Percentiles rank a stretch among this genome's conserved stretches.
phyloP scores from a whole-genome alignment of 2,329 filamentous ascomycete species.

The Pezicula carpinea region DNA sequence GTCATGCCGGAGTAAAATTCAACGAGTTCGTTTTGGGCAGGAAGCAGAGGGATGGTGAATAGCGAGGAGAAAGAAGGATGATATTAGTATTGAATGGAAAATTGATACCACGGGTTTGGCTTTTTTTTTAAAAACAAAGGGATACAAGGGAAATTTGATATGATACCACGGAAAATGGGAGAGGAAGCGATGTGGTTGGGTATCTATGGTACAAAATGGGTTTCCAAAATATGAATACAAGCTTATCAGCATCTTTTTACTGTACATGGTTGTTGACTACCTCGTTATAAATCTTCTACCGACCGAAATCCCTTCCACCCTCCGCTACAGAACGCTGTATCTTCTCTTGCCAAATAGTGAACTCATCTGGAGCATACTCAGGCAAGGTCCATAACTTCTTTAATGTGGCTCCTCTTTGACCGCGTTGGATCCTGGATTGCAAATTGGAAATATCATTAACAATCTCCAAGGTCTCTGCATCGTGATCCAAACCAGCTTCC shows the following conservation, averaged over 20 bases:
- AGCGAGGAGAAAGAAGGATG: neutral
- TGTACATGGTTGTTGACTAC: no score
- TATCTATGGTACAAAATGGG: neutral
- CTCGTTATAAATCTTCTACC: neutral
- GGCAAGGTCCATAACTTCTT: constrained; percentile 23
- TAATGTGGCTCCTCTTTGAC: constrained; percentile 15
- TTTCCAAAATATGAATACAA: neutral
- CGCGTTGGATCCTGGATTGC: constrained; percentile 11
- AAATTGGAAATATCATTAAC: constrained; percentile 17
- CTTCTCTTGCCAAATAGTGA: constrained; percentile 19
- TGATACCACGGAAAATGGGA: no score
- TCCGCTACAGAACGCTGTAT: constrained; percentile 11
- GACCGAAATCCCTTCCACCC: constrained; percentile 1
- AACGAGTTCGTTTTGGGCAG: constrained; percentile 6
- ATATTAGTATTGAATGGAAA: no score
- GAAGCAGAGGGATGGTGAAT: neutral
- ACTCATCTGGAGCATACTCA: constrained; percentile 19
- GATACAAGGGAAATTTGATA: no score
- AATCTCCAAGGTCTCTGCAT: constrained; percentile 26
- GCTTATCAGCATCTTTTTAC: no score
- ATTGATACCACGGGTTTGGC: no score
- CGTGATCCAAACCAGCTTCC: constrained; percentile 22
- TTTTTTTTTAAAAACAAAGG: no score
- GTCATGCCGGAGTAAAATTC: constrained; percentile 2
- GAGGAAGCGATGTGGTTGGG: no score